phyloP scores from a whole-genome alignment of 148 eudicot species.

The Euryodendron excelsum region DNA sequence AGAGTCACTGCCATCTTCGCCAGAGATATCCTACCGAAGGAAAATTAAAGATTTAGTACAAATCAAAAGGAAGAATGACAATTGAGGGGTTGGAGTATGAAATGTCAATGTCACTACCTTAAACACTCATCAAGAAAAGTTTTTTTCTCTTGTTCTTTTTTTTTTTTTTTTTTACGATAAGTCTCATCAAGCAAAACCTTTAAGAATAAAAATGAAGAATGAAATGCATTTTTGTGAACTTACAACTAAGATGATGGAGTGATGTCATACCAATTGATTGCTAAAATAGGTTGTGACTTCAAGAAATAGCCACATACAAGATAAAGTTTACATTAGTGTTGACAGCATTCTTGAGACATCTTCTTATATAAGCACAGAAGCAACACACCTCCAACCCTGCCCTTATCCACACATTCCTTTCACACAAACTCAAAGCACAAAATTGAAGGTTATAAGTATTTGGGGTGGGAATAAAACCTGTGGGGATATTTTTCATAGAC shows the following conservation, averaged over 20 bases:
- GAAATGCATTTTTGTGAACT: not conserved
- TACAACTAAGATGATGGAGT: not conserved
- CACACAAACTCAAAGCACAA: not conserved
- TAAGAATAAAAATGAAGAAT: not conserved
- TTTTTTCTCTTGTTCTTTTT: no score
- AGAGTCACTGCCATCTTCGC: slow-evolving; percentile 14
- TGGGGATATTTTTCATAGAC: not conserved
- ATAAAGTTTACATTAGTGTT: not conserved
- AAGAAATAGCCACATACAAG: not conserved
- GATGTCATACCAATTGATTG: not conserved
- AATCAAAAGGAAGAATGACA: not conserved
- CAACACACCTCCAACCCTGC: no score
- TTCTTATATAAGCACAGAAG: no score
- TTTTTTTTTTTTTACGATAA: no score
- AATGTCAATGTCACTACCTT: not conserved
- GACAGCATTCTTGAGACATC: no score
- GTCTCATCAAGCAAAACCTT: not conserved
- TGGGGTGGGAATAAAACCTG: not conserved
- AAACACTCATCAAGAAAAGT: not conserved
- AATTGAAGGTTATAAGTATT: not conserved
- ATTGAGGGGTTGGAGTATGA: not conserved
- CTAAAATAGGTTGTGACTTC: not conserved
- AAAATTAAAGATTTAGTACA: not conserved
- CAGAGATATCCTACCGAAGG: not conserved
- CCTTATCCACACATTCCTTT: no score